Conservation (phyloP, 164 flowering plant genomes). For the Umbilicus rupestris region DNA sequence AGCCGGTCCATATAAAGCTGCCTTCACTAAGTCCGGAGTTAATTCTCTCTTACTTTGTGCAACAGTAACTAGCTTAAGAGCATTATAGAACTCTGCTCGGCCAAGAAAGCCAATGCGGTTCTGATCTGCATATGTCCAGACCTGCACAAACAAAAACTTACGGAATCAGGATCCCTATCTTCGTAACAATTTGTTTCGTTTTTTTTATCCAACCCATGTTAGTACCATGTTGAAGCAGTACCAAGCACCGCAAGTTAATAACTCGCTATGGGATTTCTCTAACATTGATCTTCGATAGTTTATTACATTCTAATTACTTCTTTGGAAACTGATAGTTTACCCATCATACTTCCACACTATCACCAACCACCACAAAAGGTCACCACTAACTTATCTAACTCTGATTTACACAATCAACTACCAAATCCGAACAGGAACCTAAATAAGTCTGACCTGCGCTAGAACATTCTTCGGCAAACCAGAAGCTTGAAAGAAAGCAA, state of each 20-base stretch:
- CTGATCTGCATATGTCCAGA: slow-evolving; percentile 9
- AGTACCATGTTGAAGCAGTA: neutral
- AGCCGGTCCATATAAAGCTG: slow-evolving; percentile 24
- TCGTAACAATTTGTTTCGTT: too few relatives aligned
- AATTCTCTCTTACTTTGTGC: neutral
- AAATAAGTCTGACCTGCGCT: slow-evolving; percentile 41
- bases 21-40: slow-evolving; percentile 3
- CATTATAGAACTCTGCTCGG: slow-evolving; percentile 9
- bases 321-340: too few relatives aligned
- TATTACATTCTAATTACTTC: too few relatives aligned
- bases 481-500: slow-evolving; percentile 48
- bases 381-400: too few relatives aligned
- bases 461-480: slow-evolving; percentile 51
- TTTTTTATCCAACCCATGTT: too few relatives aligned
- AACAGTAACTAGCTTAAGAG: neutral
- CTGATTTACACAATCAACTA: neutral
- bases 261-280: too few relatives aligned
- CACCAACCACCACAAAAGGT: too few relatives aligned
- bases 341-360: too few relatives aligned
- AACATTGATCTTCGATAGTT: too few relatives aligned
- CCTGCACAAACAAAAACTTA: neutral
- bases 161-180: too few relatives aligned
- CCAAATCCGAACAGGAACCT: neutral
- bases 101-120: slow-evolving; percentile 7
- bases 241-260: too few relatives aligned